A percentile compares a stretch with the other conserved stretches of the same genome.
Evolutionary conservation across 2,329 filamentous ascomycete species (phyloP).

Genomic region (Macrophomina phaseolina): DNA sequence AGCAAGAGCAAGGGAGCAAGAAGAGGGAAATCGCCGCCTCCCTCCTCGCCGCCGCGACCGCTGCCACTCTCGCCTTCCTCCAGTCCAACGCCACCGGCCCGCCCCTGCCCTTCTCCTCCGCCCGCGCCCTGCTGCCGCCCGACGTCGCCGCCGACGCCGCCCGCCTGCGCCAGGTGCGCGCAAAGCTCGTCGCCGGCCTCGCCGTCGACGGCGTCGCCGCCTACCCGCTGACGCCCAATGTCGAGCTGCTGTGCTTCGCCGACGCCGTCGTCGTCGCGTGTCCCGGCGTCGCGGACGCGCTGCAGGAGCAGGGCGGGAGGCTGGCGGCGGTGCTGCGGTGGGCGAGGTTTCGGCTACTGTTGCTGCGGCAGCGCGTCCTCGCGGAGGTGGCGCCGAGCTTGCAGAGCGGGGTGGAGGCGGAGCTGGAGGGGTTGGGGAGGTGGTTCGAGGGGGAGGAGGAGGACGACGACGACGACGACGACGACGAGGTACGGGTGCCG

Average conservation of each 20-base stretch:
- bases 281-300: conserved; percentile 49
- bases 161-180: conserved; percentile 53
- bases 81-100: conserved; percentile 90
- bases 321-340: conserved; percentile 54
- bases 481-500: conserved; percentile 54
- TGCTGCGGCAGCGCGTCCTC: conserved; percentile 73
- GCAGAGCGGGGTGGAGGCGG: conserved; percentile 65
- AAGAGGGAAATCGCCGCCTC: conserved; percentile 40
- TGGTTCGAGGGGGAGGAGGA: conserved; percentile 34
- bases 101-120: conserved; percentile 66
- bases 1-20: background rate
- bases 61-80: conserved; percentile 77
- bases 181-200: conserved; percentile 70
- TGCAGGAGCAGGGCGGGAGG: conserved; percentile 39
- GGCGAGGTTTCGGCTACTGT: conserved; percentile 72
- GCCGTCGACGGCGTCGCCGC: conserved; percentile 84
- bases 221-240: conserved; percentile 81
- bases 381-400: conserved; percentile 65
- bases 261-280: conserved; percentile 52
- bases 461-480: conserved; percentile 3
- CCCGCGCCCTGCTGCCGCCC: conserved; percentile 57
- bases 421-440: conserved; percentile 62
- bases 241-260: conserved; percentile 84
- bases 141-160: conserved; percentile 46
- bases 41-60: conserved; percentile 65